phyloP scores from a whole-genome alignment of 2,329 filamentous ascomycete species.

The Calonectria multiphialidica region DNA sequence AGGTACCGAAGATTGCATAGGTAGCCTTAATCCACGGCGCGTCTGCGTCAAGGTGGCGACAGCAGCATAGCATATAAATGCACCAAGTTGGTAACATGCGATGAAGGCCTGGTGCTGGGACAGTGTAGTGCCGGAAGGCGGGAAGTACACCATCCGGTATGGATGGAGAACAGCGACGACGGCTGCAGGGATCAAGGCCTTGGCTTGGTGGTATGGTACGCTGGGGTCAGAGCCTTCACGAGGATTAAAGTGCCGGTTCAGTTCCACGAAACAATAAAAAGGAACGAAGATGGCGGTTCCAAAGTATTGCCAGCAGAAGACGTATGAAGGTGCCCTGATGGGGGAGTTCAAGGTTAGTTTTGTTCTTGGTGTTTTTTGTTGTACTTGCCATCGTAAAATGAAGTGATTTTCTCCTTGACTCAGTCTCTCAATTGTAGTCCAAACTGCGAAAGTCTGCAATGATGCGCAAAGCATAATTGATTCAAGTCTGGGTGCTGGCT shows the following conservation, averaged over 20 bases:
- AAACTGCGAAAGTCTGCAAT: background rate
- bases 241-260: background rate
- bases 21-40: background rate
- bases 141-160: background rate
- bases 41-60: background rate
- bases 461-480: background rate
- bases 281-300: background rate
- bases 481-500: background rate
- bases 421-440: background rate
- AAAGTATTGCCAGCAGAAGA: background rate
- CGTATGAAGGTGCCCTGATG: background rate
- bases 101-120: background rate
- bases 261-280: background rate
- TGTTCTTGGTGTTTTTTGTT: background rate
- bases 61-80: background rate
- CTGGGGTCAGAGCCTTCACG: background rate
- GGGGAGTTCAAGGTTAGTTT: background rate
- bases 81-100: background rate
- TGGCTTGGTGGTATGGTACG: background rate
- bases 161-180: background rate
- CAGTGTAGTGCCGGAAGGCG: background rate
- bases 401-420: background rate
- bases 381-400: background rate
- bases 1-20: background rate
- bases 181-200: background rate